These are phyloP conservation scores for Acanthamoeba healyi DNA, from an alignment of 208 protist genomes.

Conservation along the genomic window DNA sequence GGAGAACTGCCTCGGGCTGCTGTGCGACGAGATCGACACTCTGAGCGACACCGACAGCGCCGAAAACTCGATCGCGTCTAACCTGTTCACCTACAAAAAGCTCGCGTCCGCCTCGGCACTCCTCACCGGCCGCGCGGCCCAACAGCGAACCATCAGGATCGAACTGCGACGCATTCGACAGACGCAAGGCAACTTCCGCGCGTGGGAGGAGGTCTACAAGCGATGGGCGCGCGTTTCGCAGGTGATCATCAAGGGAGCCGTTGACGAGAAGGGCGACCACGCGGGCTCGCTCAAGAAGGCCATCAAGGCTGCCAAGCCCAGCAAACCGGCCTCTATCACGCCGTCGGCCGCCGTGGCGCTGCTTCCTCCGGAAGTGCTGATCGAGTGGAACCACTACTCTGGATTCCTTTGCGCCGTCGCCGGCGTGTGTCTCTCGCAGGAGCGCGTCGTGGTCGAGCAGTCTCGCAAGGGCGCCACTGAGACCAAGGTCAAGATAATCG, in stretches of 20 bases:
- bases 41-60: slow-evolving; percentile 65
- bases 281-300: slow-evolving; percentile 51
- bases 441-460: slow-evolving; percentile 72
- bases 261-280: slow-evolving; percentile 69
- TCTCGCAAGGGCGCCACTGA: slow-evolving; percentile 70
- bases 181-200: slow-evolving; percentile 81
- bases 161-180: slow-evolving; percentile 75
- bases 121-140: slow-evolving; percentile 79
- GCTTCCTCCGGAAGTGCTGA: slow-evolving; percentile 69
- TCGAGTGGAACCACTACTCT: slow-evolving; percentile 81
- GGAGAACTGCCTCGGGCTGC: slow-evolving; percentile 78
- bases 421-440: slow-evolving; percentile 75
- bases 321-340: slow-evolving; percentile 29
- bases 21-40: slow-evolving; percentile 84
- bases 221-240: slow-evolving; percentile 71
- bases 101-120: slow-evolving; percentile 78
- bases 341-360: background rate
- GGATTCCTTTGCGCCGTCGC: slow-evolving; percentile 81
- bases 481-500: slow-evolving; percentile 77
- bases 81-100: slow-evolving; percentile 81
- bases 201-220: slow-evolving; percentile 83
- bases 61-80: slow-evolving; percentile 76
- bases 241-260: slow-evolving; percentile 40
- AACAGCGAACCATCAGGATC: slow-evolving; percentile 83
- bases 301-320: slow-evolving; percentile 37